These are phyloP conservation scores for Cryptococcus maquisensis DNA, from an alignment of 1,284 basidiomycete genomes.

Conservation along the genomic window DNA sequence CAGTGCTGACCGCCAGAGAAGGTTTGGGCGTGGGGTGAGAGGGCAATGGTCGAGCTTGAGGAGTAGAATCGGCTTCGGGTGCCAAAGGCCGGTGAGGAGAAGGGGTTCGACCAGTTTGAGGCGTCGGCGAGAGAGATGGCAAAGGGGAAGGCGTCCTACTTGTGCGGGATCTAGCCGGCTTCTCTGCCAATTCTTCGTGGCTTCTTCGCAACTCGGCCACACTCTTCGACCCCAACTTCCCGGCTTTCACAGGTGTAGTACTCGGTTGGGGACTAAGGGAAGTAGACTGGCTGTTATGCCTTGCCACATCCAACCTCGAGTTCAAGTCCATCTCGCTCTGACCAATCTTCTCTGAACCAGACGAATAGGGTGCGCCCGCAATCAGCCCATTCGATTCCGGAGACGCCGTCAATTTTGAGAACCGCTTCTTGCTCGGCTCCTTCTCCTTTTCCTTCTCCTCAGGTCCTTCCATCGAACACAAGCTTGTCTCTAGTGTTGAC, in stretches of 20 bases:
- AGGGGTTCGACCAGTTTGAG: constrained; percentile 25
- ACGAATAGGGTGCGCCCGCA: constrained; percentile 14
- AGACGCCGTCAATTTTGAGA: background rate
- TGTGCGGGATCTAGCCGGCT: background rate
- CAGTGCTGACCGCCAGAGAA: background rate
- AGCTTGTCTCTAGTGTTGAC: constrained; percentile 25
- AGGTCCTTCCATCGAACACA: constrained; percentile 1
- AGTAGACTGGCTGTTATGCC: constrained; percentile 67
- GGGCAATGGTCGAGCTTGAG: background rate
- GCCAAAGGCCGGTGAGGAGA: constrained; percentile 20
- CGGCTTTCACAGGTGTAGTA: too few relatives aligned
- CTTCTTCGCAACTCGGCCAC: constrained; percentile 19
- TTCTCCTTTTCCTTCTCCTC: constrained; percentile 3
- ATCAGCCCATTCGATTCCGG: constrained; percentile 3
- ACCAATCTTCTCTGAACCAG: constrained; percentile 5
- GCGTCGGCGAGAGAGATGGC: constrained; percentile 3
- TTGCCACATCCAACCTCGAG: constrained; percentile 67
- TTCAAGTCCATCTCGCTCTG: constrained; percentile 63
- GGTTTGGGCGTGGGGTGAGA: background rate
- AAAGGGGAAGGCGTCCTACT: constrained; percentile 1
- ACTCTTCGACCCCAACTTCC: constrained; percentile 12
- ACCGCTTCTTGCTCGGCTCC: constrained; percentile 2
- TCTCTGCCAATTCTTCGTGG: constrained; percentile 11
- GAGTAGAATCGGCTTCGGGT: constrained; percentile 2
- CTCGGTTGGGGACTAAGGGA: constrained; percentile 2